phyloP scores from a whole-genome alignment of 1,284 basidiomycete genomes.

The Cutaneotrichosporon sp. region DNA sequence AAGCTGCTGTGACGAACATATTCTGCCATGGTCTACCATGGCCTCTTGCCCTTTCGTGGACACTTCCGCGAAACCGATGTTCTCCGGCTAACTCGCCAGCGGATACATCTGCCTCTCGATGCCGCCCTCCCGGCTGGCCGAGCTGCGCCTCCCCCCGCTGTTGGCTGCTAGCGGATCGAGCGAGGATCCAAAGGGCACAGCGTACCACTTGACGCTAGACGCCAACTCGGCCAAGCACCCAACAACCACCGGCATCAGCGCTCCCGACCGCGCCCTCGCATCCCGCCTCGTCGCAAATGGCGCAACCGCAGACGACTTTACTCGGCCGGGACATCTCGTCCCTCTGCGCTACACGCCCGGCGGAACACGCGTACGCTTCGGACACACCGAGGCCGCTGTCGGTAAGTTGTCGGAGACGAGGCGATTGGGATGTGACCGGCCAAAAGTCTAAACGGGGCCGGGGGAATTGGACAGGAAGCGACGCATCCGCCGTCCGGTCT shows the following conservation, averaged over 20 bases:
- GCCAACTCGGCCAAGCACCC: constrained; percentile 56
- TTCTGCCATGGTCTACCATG: too few relatives aligned
- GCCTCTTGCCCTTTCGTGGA: not conserved
- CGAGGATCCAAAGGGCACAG: constrained; percentile 85
- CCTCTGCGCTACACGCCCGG: constrained; percentile 82
- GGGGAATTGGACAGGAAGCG: too few relatives aligned
- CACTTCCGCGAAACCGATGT: not conserved
- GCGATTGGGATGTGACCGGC: not conserved
- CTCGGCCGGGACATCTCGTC: constrained; percentile 90
- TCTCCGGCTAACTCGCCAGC: constrained; percentile 50
- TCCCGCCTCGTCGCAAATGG: constrained; percentile 68
- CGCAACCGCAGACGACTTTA: constrained; percentile 68
- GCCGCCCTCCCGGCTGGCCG: constrained; percentile 66
- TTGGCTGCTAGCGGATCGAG: constrained; percentile 63
- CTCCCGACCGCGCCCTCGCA: constrained; percentile 86
- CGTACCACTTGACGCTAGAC: constrained; percentile 95
- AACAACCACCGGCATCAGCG: constrained; percentile 87
- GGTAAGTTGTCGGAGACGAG: constrained; percentile 48
- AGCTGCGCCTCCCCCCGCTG: constrained; percentile 91
- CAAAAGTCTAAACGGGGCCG: not conserved
- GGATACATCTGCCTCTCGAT: constrained; percentile 93
- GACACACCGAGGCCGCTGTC: constrained; percentile 88
- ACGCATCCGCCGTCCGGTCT: too few relatives aligned
- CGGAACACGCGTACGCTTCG: constrained; percentile 75
- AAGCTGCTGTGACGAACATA: too few relatives aligned